Conservation (phyloP, 495 filamentous ascomycete species). For the Tirmania nivea region DNA sequence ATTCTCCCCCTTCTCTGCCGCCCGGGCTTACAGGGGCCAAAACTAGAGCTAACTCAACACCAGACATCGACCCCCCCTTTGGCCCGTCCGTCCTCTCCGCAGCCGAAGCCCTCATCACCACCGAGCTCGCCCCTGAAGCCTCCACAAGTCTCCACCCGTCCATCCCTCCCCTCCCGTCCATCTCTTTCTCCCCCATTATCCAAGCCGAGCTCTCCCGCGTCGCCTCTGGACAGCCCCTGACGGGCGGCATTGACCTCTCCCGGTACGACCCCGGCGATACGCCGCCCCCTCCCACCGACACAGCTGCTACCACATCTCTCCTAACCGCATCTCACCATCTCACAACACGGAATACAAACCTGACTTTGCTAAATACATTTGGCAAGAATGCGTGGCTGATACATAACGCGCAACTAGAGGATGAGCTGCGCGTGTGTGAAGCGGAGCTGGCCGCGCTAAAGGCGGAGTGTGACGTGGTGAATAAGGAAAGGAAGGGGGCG, state of each 20-base stretch:
- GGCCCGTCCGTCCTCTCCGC: conserved; percentile 1
- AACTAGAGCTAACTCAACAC: not conserved
- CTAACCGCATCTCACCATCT: conserved; percentile 49
- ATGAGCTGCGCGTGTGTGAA: conserved; percentile 48
- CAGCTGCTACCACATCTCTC: conserved; percentile 23
- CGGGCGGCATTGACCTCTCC: conserved; percentile 41
- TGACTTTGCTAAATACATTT: conserved; percentile 51
- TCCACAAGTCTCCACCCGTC: conserved; percentile 22
- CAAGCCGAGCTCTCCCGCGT: conserved; percentile 39
- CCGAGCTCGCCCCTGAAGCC: conserved; percentile 35
- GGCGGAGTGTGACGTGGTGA: conserved; percentile 44
- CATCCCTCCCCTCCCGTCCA: conserved; percentile 21
- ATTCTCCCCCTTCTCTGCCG: conserved; percentile 1
- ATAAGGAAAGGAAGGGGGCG: conserved; percentile 31
- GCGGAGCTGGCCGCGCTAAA: conserved; percentile 44
- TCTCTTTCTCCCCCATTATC: conserved; percentile 37
- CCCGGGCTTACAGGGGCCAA: not conserved
- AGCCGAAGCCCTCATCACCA: conserved; percentile 34
- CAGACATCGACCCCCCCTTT: conserved; percentile 2
- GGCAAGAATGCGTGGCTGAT: conserved; percentile 86
- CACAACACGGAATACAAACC: conserved; percentile 39
- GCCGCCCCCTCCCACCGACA: conserved; percentile 15
- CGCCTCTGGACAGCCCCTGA: conserved; percentile 29
- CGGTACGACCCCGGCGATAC: conserved; percentile 53
- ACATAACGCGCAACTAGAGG: conserved; percentile 57